phyloP scores from a whole-genome alignment of 2,329 filamentous ascomycete genomes.

The Camillea tinctor region DNA sequence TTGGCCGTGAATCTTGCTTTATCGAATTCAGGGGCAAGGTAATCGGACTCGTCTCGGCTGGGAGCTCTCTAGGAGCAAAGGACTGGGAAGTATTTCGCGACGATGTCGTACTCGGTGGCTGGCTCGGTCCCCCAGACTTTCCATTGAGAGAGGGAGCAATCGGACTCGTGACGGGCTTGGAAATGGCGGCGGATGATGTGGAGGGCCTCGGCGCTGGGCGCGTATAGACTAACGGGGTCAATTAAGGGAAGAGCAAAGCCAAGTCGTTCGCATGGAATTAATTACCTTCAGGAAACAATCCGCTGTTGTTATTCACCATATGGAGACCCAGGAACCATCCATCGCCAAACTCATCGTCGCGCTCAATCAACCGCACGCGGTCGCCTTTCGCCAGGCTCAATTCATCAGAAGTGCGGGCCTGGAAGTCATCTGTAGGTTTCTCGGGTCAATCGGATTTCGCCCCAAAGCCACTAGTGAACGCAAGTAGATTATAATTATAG shows the following conservation, averaged over 20 bases:
- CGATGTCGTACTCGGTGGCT: conserved; percentile 26
- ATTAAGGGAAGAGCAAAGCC: conserved; percentile 12
- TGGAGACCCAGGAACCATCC: conserved; percentile 82
- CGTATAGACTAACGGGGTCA: conserved; percentile 54
- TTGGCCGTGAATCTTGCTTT: conserved; percentile 35
- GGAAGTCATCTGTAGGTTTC: conserved; percentile 74
- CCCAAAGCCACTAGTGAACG: neutral
- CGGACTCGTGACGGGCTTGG: conserved; percentile 31
- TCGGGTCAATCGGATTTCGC: conserved; percentile 7
- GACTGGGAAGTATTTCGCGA: conserved; percentile 25
- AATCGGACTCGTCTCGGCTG: conserved; percentile 34
- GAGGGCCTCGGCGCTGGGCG: conserved; percentile 52
- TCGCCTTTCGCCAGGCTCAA: conserved; percentile 83
- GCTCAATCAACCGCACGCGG: conserved; percentile 77
- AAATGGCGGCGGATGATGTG: conserved; percentile 19
- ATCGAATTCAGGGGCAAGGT: conserved; percentile 42
- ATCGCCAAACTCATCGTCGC: conserved; percentile 86
- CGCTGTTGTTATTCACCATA: conserved; percentile 69
- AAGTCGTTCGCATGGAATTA: conserved; percentile 4
- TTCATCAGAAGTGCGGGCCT: conserved; percentile 89
- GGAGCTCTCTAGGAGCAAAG: conserved; percentile 8
- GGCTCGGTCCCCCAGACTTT: conserved; percentile 15
- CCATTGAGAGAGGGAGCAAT: conserved; percentile 26
- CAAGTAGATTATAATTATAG: neutral
- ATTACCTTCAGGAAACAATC: conserved; percentile 79